Conservation (phyloP, 257 asterid species). For the Jacaranda copaia region DNA sequence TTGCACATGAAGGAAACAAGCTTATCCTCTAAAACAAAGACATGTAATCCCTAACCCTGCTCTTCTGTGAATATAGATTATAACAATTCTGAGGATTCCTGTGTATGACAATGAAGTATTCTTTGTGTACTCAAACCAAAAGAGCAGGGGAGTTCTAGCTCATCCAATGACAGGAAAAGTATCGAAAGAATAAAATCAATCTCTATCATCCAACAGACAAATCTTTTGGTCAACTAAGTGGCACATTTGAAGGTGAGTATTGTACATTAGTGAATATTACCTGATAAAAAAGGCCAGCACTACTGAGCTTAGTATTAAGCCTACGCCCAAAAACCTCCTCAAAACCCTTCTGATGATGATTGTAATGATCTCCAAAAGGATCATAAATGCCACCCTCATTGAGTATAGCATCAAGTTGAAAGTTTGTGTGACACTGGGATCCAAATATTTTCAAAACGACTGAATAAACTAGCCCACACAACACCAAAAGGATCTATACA, state of each 20-base stretch:
- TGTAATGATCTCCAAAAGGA: constrained; percentile 68
- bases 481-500: too few relatives aligned
- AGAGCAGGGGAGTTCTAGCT: not conserved
- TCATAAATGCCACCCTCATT: constrained; percentile 92
- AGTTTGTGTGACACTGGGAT: too few relatives aligned
- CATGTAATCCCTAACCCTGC: not conserved
- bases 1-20: constrained; percentile 45
- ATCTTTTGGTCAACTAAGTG: not conserved
- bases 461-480: too few relatives aligned
- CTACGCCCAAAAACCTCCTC: constrained; percentile 87
- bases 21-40: not conserved
- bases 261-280: constrained; percentile 39
- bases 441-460: too few relatives aligned
- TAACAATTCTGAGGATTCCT: not conserved
- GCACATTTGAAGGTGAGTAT: constrained; percentile 5
- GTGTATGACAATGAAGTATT: not conserved
- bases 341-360: constrained; percentile 94
- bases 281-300: constrained; percentile 96
- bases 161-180: not conserved
- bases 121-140: not conserved
- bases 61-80: not conserved
- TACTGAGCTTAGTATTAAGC: constrained; percentile 82
- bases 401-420: constrained; percentile 92
- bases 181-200: not conserved
- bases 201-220: not conserved